phyloP scores from a whole-genome alignment of 2,329 filamentous ascomycete species.

The Akanthomyces lecanii region DNA sequence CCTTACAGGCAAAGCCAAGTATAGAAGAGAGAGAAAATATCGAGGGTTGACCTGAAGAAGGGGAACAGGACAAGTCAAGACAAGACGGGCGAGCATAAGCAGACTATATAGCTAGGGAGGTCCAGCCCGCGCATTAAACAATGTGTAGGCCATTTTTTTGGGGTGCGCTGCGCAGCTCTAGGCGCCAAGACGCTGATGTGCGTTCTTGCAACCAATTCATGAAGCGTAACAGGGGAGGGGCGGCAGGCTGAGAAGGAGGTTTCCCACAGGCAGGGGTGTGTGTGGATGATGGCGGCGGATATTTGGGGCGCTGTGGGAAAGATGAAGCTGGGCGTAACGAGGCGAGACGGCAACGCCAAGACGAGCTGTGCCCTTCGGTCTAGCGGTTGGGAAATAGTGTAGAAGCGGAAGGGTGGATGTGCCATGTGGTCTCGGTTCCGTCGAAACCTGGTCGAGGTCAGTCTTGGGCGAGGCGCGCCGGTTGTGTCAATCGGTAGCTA shows the following conservation, averaged over 20 bases:
- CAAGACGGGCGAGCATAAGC: neutral
- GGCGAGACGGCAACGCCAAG: conserved; percentile 1
- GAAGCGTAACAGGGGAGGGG: neutral
- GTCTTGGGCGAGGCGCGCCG: neutral
- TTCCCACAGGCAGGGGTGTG: neutral
- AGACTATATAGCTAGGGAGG: conserved; percentile 14
- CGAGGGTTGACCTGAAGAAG: conserved; percentile 5
- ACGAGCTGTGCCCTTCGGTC: conserved; percentile 12
- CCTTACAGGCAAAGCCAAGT: neutral
- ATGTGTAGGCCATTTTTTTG: neutral
- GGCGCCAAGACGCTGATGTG: neutral
- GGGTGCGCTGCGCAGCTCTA: neutral
- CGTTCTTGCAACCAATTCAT: neutral
- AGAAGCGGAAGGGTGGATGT: neutral
- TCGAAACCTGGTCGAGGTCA: neutral
- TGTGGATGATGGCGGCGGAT: conserved; percentile 8
- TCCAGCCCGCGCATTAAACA: neutral
- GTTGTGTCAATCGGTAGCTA: neutral
- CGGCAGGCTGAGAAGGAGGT: neutral
- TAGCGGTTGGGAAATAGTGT: neutral
- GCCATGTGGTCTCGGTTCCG: neutral
- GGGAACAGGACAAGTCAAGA: neutral
- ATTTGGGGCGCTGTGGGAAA: conserved; percentile 12
- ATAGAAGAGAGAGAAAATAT: neutral
- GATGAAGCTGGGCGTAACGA: neutral